These are phyloP conservation scores for Euclidium syriacum DNA, from an alignment of 345 rosid species.

Conservation along the genomic window DNA sequence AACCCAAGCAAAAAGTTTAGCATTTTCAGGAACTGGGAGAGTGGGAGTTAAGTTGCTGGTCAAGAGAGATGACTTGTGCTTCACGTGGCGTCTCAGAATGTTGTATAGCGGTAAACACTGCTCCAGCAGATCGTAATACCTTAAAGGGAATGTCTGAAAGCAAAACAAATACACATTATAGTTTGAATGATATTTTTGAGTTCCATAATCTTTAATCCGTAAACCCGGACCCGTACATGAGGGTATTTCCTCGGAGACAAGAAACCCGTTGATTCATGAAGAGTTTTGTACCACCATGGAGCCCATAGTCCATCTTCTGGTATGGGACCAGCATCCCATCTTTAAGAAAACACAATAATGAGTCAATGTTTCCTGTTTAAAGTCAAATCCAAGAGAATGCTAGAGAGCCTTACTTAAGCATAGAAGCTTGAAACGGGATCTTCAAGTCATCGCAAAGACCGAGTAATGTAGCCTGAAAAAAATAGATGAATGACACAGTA, in stretches of 20 bases:
- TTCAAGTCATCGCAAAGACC: slow-evolving; percentile 70
- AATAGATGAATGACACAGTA: neutral
- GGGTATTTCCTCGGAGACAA: slow-evolving; percentile 47
- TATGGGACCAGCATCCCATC: slow-evolving; percentile 93
- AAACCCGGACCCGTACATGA: slow-evolving; percentile 31
- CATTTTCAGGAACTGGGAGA: slow-evolving; percentile 78
- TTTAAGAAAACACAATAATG: slow-evolving; percentile 20
- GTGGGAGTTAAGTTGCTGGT: slow-evolving; percentile 49
- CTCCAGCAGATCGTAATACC: slow-evolving; percentile 66
- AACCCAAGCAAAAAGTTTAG: slow-evolving; percentile 80
- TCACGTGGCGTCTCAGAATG: slow-evolving; percentile 55
- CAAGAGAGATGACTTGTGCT: slow-evolving; percentile 38
- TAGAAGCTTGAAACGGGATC: slow-evolving; percentile 63
- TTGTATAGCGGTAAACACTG: slow-evolving; percentile 79
- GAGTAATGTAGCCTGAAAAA: slow-evolving; percentile 49
- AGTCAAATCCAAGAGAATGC: neutral
- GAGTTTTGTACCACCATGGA: slow-evolving; percentile 75
- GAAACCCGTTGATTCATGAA: slow-evolving; percentile 58
- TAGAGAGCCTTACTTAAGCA: slow-evolving; percentile 54
- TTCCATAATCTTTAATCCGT: neutral
- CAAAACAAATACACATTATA: neutral
- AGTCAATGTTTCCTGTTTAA: neutral
- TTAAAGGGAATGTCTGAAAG: slow-evolving; percentile 65
- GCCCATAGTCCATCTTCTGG: slow-evolving; percentile 81
- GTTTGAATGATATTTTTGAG: slow-evolving; percentile 1